Conservation (phyloP, 345 rosid genomes). For the Raphanus raphanistrum region DNA sequence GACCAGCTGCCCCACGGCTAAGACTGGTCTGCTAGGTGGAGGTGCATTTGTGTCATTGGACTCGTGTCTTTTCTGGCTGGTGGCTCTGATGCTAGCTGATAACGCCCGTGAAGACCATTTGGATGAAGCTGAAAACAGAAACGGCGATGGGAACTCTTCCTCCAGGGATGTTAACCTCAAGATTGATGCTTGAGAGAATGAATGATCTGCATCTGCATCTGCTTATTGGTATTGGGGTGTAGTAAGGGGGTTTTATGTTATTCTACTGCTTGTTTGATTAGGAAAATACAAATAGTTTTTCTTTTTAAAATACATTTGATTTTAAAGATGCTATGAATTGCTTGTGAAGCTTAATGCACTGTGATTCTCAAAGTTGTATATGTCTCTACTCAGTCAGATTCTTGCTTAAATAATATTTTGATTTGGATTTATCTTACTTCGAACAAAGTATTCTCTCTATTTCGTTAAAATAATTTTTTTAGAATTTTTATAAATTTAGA, state of each 20-base stretch:
- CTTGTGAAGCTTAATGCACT: background rate
- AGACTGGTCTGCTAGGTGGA: slow-evolving; percentile 83
- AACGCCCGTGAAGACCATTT: slow-evolving; percentile 86
- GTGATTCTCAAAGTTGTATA: background rate
- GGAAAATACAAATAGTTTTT: slow-evolving; percentile 15
- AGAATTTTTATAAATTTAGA: no score
- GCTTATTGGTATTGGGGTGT: slow-evolving; percentile 7
- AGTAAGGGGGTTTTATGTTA: background rate
- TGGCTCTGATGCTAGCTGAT: slow-evolving; percentile 71
- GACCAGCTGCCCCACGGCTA: slow-evolving; percentile 75
- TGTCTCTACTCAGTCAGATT: background rate
- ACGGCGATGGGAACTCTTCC: slow-evolving; percentile 25
- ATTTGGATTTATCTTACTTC: background rate
- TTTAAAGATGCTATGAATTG: background rate
- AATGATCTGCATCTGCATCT: slow-evolving; percentile 7
- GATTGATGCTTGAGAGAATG: slow-evolving; percentile 29
- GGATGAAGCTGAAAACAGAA: slow-evolving; percentile 47
- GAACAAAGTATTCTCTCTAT: no score
- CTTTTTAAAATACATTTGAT: background rate
- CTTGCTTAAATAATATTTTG: background rate
- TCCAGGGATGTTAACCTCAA: slow-evolving; percentile 37
- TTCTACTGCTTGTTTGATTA: slow-evolving; percentile 6
- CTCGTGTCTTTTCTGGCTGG: slow-evolving; percentile 75
- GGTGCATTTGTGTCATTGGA: slow-evolving; percentile 80
- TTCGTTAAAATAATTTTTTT: no score